phyloP scores from a whole-genome alignment of 352 stramenopile genomes.

The Thalassiosira mediterranea region DNA sequence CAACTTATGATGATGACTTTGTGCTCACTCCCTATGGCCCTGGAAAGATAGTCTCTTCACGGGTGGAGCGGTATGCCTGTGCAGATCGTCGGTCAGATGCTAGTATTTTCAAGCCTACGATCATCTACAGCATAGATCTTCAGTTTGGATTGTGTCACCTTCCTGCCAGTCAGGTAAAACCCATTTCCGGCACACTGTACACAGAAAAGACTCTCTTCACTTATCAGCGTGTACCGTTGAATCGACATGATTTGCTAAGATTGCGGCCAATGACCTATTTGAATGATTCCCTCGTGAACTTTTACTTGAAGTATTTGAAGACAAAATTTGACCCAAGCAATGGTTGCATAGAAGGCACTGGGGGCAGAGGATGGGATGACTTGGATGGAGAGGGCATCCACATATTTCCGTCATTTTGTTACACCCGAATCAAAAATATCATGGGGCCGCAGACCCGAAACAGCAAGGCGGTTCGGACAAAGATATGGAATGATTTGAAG shows the following conservation, averaged over 20 bases:
- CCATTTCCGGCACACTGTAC: constrained; percentile 39
- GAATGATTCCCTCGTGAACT: constrained; percentile 92
- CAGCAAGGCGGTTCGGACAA: constrained; percentile 24
- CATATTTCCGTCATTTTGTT: constrained; percentile 47
- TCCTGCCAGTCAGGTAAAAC: constrained; percentile 35
- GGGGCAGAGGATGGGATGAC: constrained; percentile 28
- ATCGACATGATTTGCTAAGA: constrained; percentile 43
- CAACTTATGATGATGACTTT: constrained; percentile 49
- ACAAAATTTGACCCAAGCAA: constrained; percentile 9
- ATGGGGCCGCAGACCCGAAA: constrained; percentile 28
- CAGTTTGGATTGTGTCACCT: constrained; percentile 49
- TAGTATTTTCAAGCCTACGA: constrained; percentile 37
- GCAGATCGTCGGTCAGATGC: not conserved
- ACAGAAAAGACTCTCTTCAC: constrained; percentile 44
- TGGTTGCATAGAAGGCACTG: not conserved
- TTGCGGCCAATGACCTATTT: constrained; percentile 54
- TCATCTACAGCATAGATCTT: constrained; percentile 52
- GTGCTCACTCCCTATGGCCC: constrained; percentile 49
- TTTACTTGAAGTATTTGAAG: constrained; percentile 87
- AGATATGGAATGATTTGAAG: constrained; percentile 54
- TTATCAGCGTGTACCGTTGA: constrained; percentile 44
- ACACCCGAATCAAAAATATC: constrained; percentile 43
- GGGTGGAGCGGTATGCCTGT: constrained; percentile 42
- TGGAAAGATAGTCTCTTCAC: constrained; percentile 43
- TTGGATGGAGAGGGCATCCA: constrained; percentile 47